Evolutionary conservation across 2,329 filamentous ascomycete genomes (phyloP), one percentile per base, ranked within the genome.

Genomic region (Elsinoe batatas): DNA sequence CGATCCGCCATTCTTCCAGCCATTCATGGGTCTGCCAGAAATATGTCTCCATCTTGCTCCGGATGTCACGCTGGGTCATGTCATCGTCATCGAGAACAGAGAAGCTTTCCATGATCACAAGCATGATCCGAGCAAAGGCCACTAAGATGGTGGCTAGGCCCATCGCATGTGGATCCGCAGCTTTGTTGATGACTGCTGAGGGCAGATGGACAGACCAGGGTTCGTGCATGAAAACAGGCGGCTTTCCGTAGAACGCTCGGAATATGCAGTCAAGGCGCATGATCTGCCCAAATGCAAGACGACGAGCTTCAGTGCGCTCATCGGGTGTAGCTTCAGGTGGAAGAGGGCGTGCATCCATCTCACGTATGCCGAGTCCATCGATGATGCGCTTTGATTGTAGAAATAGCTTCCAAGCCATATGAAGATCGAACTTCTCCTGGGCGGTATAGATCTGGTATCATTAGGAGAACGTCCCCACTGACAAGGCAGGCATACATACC

Each of bases 1-100:
- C 53, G n/a, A 55, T 46, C 13, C 40, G 53, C 53, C 53, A 55
- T n/a, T 55, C 53, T 17, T 44, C 53, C 40, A 55, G 10, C 38
- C 38, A 44, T n/a, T 26, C 36, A 8, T 44, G 53, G 10, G 40
- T 40, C 18, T 55, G 53, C 53, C 40, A 37, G 15, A 55, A 37
- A 13, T 42, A 42, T 12, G 22, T 47, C 40, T 55, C 53, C 53
- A 55, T 18, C n/a, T 38, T 55, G 13, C 20, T 30, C 13, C 53
- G 38, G 3, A 44, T 44, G n/a, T 55, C 53, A 11, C 53, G 37
- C 12, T 55, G 53, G 17, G 33, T 32, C 42, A 44, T 55, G 38
- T 55, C 40, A 11, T 47, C 53, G 32, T 55, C 53, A 17, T 55
- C 53, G 1, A 46, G 13, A 4, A 55, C 40, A 18, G 22, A 30